These are phyloP conservation scores for Lentinula guzmanii DNA, from an alignment of 768 basidiomycete genomes.

Conservation along the genomic window DNA sequence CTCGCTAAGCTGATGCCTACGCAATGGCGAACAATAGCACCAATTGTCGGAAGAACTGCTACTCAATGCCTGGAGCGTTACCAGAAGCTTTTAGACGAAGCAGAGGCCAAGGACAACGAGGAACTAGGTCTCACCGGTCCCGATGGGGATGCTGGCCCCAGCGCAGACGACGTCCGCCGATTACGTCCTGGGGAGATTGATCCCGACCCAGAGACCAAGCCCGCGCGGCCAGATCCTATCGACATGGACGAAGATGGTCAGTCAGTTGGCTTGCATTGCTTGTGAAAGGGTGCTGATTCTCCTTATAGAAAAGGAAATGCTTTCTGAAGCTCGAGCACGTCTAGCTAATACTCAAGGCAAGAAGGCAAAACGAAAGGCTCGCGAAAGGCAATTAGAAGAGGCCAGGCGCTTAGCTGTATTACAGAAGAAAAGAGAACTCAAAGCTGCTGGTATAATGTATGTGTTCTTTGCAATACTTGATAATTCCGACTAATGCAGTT, in stretches of 20 bases:
- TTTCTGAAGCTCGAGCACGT: conserved; percentile 96
- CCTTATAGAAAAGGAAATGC: conserved; percentile 91
- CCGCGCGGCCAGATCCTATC: conserved; percentile 96
- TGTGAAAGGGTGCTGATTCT: conserved; percentile 4
- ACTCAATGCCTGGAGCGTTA: conserved; percentile 98
- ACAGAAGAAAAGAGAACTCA: conserved; percentile 96
- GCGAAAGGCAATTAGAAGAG: conserved; percentile 96
- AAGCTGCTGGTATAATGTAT: conserved; percentile 95
- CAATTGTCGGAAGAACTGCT: conserved; percentile 95
- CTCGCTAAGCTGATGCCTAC: conserved; percentile 99
- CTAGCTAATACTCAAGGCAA: conserved; percentile 99
- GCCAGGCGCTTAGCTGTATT: conserved; percentile 89
- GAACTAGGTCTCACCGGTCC: conserved; percentile 89
- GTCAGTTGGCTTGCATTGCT: neutral
- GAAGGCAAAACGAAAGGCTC: conserved; percentile 97
- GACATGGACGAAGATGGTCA: conserved; percentile 99
- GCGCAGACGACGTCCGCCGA: conserved; percentile 87
- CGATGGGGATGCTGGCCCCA: conserved; percentile 71
- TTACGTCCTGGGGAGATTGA: conserved; percentile 96
- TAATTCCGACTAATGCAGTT: conserved; percentile 1
- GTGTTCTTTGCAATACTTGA: conserved; percentile 21
- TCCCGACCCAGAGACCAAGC: conserved; percentile 97
- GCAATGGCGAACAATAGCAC: conserved; percentile 99
- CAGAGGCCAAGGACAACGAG: conserved; percentile 93
- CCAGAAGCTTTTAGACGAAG: conserved; percentile 96